Evolutionary conservation across 768 basidiomycete genomes (phyloP).

Genomic region (Russula griseocarnosa): DNA sequence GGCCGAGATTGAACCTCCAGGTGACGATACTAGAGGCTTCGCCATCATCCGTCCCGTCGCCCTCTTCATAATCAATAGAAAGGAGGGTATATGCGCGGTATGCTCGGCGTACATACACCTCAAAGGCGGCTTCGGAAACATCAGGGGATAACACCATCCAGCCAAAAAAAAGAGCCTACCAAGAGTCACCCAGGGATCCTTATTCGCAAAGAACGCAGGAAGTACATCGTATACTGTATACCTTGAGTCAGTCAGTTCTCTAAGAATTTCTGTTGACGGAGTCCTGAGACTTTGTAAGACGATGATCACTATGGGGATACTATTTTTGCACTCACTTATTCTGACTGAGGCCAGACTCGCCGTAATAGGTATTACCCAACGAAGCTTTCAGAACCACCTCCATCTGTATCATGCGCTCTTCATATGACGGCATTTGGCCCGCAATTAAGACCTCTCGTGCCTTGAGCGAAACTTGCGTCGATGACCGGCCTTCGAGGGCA

Average conservation of each 20-base stretch:
- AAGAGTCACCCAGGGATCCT: conserved; percentile 78
- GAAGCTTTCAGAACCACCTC: conserved; percentile 88
- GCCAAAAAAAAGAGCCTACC: conserved; percentile 44
- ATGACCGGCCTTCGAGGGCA: conserved; percentile 85
- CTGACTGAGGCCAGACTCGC: conserved; percentile 67
- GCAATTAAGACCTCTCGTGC: conserved; percentile 96
- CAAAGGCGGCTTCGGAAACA: conserved; percentile 68
- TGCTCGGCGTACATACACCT: conserved; percentile 93
- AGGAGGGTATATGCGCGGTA: conserved; percentile 91
- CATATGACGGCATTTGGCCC: conserved; percentile 94
- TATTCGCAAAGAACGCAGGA: conserved; percentile 89
- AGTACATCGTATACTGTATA: conserved; percentile 98
- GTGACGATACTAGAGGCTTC: conserved; percentile 76
- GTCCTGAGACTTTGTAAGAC: conserved; percentile 42
- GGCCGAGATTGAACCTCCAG: conserved; percentile 95
- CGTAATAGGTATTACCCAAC: conserved; percentile 83
- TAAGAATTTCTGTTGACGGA: conserved; percentile 81
- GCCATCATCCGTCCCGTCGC: conserved; percentile 77
- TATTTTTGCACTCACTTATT: conserved; percentile 39
- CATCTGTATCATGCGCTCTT: conserved; percentile 92
- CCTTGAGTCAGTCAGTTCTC: conserved; percentile 91
- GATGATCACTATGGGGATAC: not conserved
- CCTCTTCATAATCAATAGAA: conserved; percentile 93
- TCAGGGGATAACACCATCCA: not conserved
- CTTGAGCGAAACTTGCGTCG: conserved; percentile 87